Evolutionary conservation across 805 yeast genomes (phyloP).

Genomic region (Kluyveromyces lactis): DNA sequence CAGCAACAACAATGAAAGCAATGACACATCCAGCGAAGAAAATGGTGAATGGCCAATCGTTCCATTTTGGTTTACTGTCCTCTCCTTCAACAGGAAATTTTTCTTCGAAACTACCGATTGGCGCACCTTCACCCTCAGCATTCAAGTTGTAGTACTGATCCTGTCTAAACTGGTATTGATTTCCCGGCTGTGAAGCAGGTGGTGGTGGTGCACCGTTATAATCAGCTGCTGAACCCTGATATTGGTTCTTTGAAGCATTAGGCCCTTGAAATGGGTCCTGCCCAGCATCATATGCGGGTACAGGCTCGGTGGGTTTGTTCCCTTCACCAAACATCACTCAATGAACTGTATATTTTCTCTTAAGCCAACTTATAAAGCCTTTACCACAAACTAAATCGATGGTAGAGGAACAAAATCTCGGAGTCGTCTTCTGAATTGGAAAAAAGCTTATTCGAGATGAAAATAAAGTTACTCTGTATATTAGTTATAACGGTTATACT

Average conservation of each 20-base stretch:
- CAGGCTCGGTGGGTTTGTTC: constrained; percentile 14
- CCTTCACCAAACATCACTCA: constrained; percentile 1
- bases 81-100: constrained; percentile 41
- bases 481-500: no score
- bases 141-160: constrained; percentile 22
- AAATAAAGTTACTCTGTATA: no score
- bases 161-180: constrained; percentile 19
- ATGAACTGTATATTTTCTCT: no score
- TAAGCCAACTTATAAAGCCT: no score
- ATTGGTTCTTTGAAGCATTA: constrained; percentile 2
- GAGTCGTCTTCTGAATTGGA: no score
- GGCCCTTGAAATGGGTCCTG: background rate
- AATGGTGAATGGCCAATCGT: constrained; percentile 66
- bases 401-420: no score
- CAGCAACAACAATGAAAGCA: constrained; percentile 68
- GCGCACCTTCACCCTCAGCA: constrained; percentile 29
- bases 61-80: constrained; percentile 46
- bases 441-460: no score
- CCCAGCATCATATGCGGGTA: constrained; percentile 10
- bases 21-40: constrained; percentile 41
- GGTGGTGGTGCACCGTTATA: constrained; percentile 3
- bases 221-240: background rate
- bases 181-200: constrained; percentile 6
- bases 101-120: constrained; percentile 50
- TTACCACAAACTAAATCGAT: no score